Evolutionary conservation across 1,139 yeast genomes (phyloP), one percentile per base, ranked within the genome.

Genomic region (Protomyces macrosporus): DNA sequence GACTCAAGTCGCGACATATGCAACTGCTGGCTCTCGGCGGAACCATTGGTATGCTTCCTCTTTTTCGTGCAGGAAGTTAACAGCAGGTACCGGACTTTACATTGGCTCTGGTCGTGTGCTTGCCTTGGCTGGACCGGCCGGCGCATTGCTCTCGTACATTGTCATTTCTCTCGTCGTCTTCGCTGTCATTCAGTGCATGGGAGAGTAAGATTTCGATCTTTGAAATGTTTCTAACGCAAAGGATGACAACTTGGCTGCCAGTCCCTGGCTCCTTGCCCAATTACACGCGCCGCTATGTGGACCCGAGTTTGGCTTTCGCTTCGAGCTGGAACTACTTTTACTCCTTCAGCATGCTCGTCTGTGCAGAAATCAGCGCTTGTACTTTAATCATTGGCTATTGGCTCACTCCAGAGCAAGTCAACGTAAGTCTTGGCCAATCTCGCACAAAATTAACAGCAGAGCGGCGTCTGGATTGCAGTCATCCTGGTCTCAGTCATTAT

Each of bases 291-390:
- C 39, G 59, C n/a, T 55, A 45, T 33, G 55, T 55, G 32, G 50
- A 54, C 9, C 65, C 32, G 42, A 60, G 16, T 53, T 88, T 59
- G 72, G 60, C 60, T 30, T 89, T 88, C 65, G 85, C 95, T 54
- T 84, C 85, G 69, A 93, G 93, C 64, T 88, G 89, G 83, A 81
- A 84, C 76, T 90, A 89, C 74, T 87, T 93, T 91, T 88, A 87
- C 74, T 83, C 88, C 32, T 88, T 95, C 91, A 88, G 89, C 64
- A 85, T 87, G 69, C 87, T 95, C 1, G 73, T 74, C 52, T 76
- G 79, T 2, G 71, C 74, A 7, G 79, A 77, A 66, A 70, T 77
- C 67, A 71, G 74, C 60, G 78, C 78, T 0, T 75, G 77, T 30
- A 71, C 77, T 23, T 69, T 76, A 63, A 70, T 75, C 14, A 70